phyloP scores from a whole-genome alignment of 2,329 filamentous ascomycete species.

The Neonectria coccinea region DNA sequence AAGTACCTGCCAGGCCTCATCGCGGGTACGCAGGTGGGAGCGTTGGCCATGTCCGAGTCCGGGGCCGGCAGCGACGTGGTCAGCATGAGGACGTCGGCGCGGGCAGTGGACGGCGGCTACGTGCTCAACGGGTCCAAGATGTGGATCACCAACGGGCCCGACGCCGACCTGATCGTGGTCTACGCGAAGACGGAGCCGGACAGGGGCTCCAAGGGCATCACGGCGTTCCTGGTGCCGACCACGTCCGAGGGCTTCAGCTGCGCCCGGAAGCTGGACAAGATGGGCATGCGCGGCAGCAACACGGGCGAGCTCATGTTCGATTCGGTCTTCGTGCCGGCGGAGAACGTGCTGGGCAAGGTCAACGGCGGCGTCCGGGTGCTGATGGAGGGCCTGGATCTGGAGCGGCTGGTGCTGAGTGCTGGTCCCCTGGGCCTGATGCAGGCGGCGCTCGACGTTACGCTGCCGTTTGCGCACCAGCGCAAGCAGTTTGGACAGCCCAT shows the following conservation, averaged over 20 bases:
- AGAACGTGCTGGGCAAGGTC: slow-evolving; percentile 82
- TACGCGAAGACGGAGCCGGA: slow-evolving; percentile 94
- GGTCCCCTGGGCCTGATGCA: slow-evolving; percentile 97
- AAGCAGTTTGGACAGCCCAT: slow-evolving; percentile 90
- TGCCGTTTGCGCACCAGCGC: slow-evolving; percentile 90
- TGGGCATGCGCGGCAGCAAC: slow-evolving; percentile 97
- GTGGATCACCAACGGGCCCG: slow-evolving; percentile 99
- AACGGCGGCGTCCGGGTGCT: slow-evolving; percentile 89
- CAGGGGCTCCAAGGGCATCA: slow-evolving; percentile 88
- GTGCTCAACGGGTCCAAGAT: slow-evolving; percentile 92
- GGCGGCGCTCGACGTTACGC: slow-evolving; percentile 83
- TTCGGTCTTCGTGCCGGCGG: slow-evolving; percentile 85
- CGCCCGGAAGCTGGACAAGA: slow-evolving; percentile 93
- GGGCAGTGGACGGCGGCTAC: slow-evolving; percentile 85
- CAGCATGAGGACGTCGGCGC: slow-evolving; percentile 90
- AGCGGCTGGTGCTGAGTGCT: slow-evolving; percentile 89
- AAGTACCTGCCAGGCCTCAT: slow-evolving; percentile 85
- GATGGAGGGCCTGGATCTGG: slow-evolving; percentile 96
- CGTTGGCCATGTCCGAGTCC: slow-evolving; percentile 94
- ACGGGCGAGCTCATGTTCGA: slow-evolving; percentile 95
- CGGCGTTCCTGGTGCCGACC: slow-evolving; percentile 89
- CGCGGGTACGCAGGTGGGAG: slow-evolving; percentile 83
- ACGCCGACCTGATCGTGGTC: slow-evolving; percentile 93
- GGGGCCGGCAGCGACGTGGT: slow-evolving; percentile 94
- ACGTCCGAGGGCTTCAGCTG: slow-evolving; percentile 82